Evolutionary conservation across 257 asterid species (phyloP).

Genomic region (Agastache rugosa): DNA sequence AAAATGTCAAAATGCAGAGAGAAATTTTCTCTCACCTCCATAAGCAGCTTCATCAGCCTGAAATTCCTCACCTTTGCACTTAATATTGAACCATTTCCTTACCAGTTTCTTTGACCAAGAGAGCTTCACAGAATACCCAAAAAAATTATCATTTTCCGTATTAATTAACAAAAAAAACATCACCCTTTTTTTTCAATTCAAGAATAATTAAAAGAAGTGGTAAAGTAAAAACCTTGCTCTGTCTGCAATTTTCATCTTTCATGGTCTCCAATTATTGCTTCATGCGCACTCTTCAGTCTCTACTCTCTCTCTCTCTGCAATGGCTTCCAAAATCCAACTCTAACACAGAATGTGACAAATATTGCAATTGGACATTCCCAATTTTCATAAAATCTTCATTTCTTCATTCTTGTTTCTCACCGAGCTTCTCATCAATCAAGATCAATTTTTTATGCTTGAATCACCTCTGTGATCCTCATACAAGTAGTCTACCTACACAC

Average conservation of each 20-base stretch:
- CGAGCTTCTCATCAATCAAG: conserved; percentile 30
- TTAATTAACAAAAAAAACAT: conserved; percentile 26
- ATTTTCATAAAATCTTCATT: conserved; percentile 21
- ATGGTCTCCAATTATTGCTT: conserved; percentile 65
- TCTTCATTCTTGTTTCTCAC: conserved; percentile 23
- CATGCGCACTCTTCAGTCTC: conserved; percentile 55
- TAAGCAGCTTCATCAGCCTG: conserved; percentile 69
- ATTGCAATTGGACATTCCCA: conserved; percentile 41
- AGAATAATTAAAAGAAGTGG: neutral
- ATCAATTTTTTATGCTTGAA: conserved; percentile 28
- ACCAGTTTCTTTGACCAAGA: conserved; percentile 92
- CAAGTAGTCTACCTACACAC: conserved; percentile 27
- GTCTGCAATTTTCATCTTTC: conserved; percentile 74
- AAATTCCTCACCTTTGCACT: conserved; percentile 70
- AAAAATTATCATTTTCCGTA: conserved; percentile 37
- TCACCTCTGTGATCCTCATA: conserved; percentile 12
- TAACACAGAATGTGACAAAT: conserved; percentile 24
- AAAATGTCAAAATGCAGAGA: conserved; percentile 2
- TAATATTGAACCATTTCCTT: conserved; percentile 80
- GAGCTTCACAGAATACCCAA: conserved; percentile 60
- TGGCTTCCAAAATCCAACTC: conserved; percentile 32
- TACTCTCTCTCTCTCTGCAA: conserved; percentile 30
- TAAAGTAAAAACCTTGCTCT: conserved; percentile 65
- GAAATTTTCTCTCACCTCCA: conserved; percentile 58
- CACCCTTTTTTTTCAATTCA: conserved; percentile 4